Percentiles rank a stretch among this genome's conserved stretches.
phyloP scores from a whole-genome alignment of 306 rosid genomes.

The Sicyos edulis region DNA sequence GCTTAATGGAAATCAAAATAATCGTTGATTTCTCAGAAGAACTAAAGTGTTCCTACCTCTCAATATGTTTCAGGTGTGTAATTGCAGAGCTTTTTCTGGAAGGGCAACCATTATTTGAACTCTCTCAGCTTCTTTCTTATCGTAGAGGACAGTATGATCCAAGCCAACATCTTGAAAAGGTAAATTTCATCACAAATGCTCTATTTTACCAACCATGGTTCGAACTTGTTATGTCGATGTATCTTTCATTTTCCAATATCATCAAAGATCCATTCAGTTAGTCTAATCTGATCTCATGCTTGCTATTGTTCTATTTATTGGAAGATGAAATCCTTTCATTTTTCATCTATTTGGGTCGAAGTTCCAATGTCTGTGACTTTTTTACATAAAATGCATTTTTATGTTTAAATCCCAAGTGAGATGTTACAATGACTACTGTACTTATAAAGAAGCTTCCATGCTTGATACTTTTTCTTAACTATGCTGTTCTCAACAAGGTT shows the following conservation, averaged over 20 bases:
- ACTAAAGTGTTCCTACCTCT: conserved; percentile 19
- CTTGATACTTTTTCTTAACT: neutral
- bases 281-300: neutral
- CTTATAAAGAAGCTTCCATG: neutral
- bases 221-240: neutral
- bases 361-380: neutral
- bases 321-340: neutral
- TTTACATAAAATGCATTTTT: neutral
- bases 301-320: neutral
- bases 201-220: neutral
- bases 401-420: neutral
- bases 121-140: conserved; percentile 92
- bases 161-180: conserved; percentile 88
- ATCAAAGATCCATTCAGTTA: neutral
- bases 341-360: neutral
- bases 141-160: conserved; percentile 98
- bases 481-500: conserved; percentile 12
- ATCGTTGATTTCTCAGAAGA: neutral
- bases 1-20: neutral
- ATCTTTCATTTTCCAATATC: neutral
- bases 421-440: neutral
- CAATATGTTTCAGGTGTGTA: conserved; percentile 64
- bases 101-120: conserved; percentile 94
- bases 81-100: conserved; percentile 98
- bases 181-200: conserved; percentile 20